These are phyloP conservation scores for Clonostachys byssicola DNA, from an alignment of 2,329 filamentous ascomycete genomes.

Conservation along the genomic window DNA sequence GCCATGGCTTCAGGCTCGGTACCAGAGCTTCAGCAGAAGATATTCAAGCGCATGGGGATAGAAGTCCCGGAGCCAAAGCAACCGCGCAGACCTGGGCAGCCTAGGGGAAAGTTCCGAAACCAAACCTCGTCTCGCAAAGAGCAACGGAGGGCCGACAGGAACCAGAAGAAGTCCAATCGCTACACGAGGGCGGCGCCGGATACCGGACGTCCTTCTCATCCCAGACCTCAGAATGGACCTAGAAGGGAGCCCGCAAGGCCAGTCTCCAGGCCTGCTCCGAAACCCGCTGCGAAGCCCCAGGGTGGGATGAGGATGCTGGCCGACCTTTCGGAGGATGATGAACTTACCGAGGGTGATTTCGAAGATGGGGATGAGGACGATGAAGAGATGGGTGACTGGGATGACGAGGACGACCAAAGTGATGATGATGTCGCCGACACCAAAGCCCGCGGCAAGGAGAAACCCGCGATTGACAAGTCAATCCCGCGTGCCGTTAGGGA, in stretches of 20 bases:
- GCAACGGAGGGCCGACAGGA: constrained; percentile 61
- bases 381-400: constrained; percentile 5
- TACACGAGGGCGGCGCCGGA: constrained; percentile 10
- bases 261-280: too few relatives aligned
- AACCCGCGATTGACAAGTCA: constrained; percentile 15
- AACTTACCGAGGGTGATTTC: not conserved
- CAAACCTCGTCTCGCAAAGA: constrained; percentile 49
- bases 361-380: constrained; percentile 16
- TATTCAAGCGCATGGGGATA: constrained; percentile 29
- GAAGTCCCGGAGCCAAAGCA: constrained; percentile 13
- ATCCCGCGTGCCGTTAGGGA: constrained; percentile 43
- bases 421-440: constrained; percentile 5
- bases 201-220: not conserved
- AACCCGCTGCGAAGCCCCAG: not conserved
- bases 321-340: constrained; percentile 3
- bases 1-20: constrained; percentile 15
- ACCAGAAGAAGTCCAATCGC: constrained; percentile 50
- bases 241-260: not conserved
- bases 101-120: constrained; percentile 6
- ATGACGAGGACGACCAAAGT: constrained; percentile 9
- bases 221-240: not conserved
- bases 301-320: not conserved
- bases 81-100: constrained; percentile 2
- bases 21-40: constrained; percentile 26
- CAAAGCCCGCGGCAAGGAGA: constrained; percentile 7